These are phyloP conservation scores for Fusarium udum DNA, from an alignment of 2,329 filamentous ascomycete genomes.

Conservation along the genomic window DNA sequence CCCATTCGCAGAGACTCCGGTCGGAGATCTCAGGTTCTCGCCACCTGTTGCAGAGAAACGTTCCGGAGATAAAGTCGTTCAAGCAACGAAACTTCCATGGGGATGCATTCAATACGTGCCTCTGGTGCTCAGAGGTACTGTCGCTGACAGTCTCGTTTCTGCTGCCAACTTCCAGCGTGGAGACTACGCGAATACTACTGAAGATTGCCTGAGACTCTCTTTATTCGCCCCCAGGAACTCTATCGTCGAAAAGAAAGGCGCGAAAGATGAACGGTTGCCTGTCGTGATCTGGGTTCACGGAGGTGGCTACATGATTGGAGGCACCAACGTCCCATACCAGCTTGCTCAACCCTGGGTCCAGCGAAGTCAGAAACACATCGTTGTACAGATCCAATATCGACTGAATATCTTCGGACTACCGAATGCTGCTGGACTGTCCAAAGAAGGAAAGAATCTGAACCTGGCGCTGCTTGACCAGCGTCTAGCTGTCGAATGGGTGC, in stretches of 20 bases:
- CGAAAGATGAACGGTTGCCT: neutral
- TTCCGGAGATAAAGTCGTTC: neutral
- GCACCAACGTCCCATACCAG: slow-evolving; percentile 23
- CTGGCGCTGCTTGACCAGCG: slow-evolving; percentile 31
- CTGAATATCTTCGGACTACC: slow-evolving; percentile 29
- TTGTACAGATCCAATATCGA: slow-evolving; percentile 31
- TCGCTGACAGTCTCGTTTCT: neutral
- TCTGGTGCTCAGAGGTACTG: slow-evolving; percentile 1
- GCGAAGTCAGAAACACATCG: slow-evolving; percentile 29
- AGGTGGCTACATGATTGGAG: slow-evolving; percentile 14
- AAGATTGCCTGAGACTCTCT: slow-evolving; percentile 30
- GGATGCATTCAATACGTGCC: slow-evolving; percentile 33
- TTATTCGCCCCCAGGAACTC: slow-evolving; percentile 11
- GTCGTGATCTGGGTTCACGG: slow-evolving; percentile 31
- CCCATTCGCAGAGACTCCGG: slow-evolving; percentile 24
- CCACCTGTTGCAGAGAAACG: slow-evolving; percentile 1
- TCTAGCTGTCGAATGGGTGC: slow-evolving; percentile 36
- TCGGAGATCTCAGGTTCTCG: slow-evolving; percentile 17
- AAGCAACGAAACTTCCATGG: neutral
- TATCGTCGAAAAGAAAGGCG: rapidly evolving
- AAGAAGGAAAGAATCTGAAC: slow-evolving; percentile 15
- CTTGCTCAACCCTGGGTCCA: slow-evolving; percentile 29
- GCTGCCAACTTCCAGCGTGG: slow-evolving; percentile 26
- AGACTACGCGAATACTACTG: slow-evolving; percentile 29
- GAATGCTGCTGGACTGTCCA: slow-evolving; percentile 5